Base-by-base conservation (phyloP, 768 basidiomycete genomes). In the Russula sp. region DNA sequence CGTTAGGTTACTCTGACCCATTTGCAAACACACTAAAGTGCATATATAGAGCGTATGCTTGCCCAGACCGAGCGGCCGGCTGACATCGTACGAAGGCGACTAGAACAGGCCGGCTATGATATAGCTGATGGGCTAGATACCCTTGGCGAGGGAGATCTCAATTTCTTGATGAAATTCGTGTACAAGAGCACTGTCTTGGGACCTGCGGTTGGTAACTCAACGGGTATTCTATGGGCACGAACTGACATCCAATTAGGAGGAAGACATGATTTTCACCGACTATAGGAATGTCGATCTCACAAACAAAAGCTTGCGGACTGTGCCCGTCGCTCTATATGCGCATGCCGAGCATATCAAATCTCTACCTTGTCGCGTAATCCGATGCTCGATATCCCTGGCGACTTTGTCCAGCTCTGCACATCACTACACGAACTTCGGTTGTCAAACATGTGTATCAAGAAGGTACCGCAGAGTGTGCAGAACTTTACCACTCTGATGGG, bases 311-410 rank as follows among this genome's bases (percentile, higher is more conserved):
- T 78, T 98, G 3, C 88, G 89, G 59, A 90, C 94, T 5, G 89
- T 98, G 53, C 97, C 97, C 0, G 87, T 96, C 69, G 79, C 85
- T 63, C 80, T 98, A 14, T 89, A 99, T 74, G 82, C 84, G 59
- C 85, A 92, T 64, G 94, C 94, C 1, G 86, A 89, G 68, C 83
- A 83, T 28, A 94, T 99, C 70, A 79, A 90, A 63, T 86, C 82
- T 46, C 87, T 98, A 91, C 90, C 65, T 83, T 98, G 16, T 96
- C 94, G 4, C 86, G 91, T 50, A 99, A 98, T 72, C 94, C 95
- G 2, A 92, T 96, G 84, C 83, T 95, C 60, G 95, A 98, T 74
- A 89, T 98, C 40, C 97, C 96, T 0, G 86, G 93, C 56, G 97
- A 98, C 75, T 99, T 99, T 73, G 88, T 97, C 62, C 92, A 97